Evolutionary conservation across 2,329 filamentous ascomycete genomes (phyloP).

Genomic region (Chaetomiaceae sp.): DNA sequence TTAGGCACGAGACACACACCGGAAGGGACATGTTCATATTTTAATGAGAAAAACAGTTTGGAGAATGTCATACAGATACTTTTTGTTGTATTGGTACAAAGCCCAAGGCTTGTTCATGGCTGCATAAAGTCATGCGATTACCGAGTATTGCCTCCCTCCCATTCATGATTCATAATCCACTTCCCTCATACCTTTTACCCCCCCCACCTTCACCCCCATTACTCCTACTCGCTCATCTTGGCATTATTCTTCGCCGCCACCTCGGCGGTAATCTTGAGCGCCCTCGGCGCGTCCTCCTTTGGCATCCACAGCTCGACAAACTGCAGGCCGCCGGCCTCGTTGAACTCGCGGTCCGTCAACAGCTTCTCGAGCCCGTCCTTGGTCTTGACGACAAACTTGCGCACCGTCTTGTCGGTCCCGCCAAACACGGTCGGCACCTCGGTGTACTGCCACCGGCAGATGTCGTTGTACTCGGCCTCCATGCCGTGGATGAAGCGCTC

Average conservation of each 20-base stretch:
- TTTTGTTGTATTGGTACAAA: too few relatives aligned
- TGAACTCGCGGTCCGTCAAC: conserved; percentile 61
- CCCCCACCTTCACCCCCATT: neutral
- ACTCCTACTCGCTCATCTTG: conserved; percentile 29
- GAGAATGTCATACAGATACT: too few relatives aligned
- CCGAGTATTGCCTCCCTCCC: too few relatives aligned
- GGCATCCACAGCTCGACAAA: conserved; percentile 82
- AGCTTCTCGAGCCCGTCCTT: conserved; percentile 63
- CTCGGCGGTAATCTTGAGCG: conserved; percentile 65
- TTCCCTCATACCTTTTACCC: neutral
- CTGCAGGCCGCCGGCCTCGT: conserved; percentile 51
- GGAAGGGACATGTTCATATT: too few relatives aligned
- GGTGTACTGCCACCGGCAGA: conserved; percentile 69
- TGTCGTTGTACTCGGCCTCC: conserved; percentile 76
- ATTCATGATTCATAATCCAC: neutral
- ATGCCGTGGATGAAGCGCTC: conserved; percentile 85
- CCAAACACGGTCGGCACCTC: conserved; percentile 66
- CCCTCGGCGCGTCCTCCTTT: conserved; percentile 69
- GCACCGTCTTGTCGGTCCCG: conserved; percentile 49
- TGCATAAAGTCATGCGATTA: too few relatives aligned
- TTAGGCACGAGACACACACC: too few relatives aligned
- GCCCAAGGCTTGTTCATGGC: too few relatives aligned
- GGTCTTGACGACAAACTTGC: conserved; percentile 64
- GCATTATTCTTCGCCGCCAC: conserved; percentile 66
- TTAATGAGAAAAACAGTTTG: too few relatives aligned